Evolutionary conservation across 2,329 filamentous ascomycete genomes (phyloP).

Genomic region (Talaromyces funiculosus): DNA sequence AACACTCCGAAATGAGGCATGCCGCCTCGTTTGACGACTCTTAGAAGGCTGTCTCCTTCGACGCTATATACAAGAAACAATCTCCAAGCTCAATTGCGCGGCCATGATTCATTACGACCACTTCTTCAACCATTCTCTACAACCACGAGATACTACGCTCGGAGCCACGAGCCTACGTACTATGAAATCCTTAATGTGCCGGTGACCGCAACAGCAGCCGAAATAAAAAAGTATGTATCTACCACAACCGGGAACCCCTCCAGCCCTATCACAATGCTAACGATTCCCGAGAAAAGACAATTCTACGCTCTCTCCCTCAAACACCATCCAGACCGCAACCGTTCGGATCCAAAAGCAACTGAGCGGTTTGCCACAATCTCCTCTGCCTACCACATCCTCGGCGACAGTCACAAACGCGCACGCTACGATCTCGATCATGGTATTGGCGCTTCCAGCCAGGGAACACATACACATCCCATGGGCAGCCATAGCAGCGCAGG

Average conservation of each 20-base stretch:
- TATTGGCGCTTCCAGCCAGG: slow-evolving; percentile 29
- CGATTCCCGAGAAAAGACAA: slow-evolving; percentile 33
- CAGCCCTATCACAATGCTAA: not conserved
- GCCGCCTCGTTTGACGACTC: slow-evolving; percentile 15
- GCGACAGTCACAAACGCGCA: slow-evolving; percentile 65
- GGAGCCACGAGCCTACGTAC: slow-evolving; percentile 40
- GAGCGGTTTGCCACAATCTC: slow-evolving; percentile 75
- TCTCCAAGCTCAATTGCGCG: slow-evolving; percentile 7
- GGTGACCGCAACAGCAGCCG: slow-evolving; percentile 60
- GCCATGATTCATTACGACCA: not conserved
- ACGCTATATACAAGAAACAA: slow-evolving; percentile 12
- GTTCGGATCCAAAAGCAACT: slow-evolving; percentile 63
- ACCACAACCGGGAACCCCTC: not conserved
- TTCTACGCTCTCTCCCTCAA: slow-evolving; percentile 90
- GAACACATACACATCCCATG: slow-evolving; percentile 33
- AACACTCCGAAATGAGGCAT: slow-evolving; percentile 14
- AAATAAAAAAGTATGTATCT: slow-evolving; percentile 71
- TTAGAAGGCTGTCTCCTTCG: slow-evolving; percentile 12
- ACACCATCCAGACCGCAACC: slow-evolving; percentile 91
- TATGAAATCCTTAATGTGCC: slow-evolving; percentile 78
- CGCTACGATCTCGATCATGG: slow-evolving; percentile 65
- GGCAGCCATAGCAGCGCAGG: slow-evolving; percentile 53
- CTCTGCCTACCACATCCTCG: slow-evolving; percentile 75
- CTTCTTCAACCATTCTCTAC: slow-evolving; percentile 31
- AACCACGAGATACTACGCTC: slow-evolving; percentile 3